These are phyloP conservation scores for Picochlorum sp. DNA, from an alignment of 139 green algal species.

Conservation along the genomic window DNA sequence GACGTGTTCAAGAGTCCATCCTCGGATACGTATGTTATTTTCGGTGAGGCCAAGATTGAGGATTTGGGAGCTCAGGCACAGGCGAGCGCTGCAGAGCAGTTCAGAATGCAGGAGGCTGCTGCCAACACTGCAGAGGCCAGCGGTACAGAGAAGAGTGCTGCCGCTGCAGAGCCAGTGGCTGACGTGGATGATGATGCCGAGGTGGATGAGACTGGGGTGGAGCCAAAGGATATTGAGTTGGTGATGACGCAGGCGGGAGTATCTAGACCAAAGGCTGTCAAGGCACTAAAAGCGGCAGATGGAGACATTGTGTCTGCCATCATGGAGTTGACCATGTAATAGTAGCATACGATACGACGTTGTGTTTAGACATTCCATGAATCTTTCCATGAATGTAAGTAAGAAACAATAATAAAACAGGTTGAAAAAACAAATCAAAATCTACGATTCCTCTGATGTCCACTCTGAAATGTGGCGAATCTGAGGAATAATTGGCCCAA, in stretches of 20 bases:
- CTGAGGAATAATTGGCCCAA: slow-evolving; percentile 15
- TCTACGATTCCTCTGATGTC: neutral
- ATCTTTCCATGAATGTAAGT: neutral
- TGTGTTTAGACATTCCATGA: neutral
- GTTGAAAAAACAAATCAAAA: neutral
- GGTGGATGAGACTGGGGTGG: slow-evolving; percentile 90
- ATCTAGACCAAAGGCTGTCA: slow-evolving; percentile 76
- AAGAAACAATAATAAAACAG: neutral
- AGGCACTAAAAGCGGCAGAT: slow-evolving; percentile 82
- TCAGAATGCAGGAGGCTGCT: slow-evolving; percentile 36
- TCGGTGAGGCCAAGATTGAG: slow-evolving; percentile 99
- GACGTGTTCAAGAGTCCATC: slow-evolving; percentile 96
- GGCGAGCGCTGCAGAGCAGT: slow-evolving; percentile 75
- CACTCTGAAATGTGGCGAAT: slow-evolving; percentile 2
- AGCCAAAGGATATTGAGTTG: slow-evolving; percentile 98
- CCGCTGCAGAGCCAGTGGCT: slow-evolving; percentile 47
- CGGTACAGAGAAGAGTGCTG: slow-evolving; percentile 2
- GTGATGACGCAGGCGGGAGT: slow-evolving; percentile 96
- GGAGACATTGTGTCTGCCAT: slow-evolving; percentile 97
- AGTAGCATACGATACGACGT: neutral
- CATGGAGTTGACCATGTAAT: slow-evolving; percentile 77
- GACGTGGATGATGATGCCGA: slow-evolving; percentile 65
- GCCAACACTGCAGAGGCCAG: slow-evolving; percentile 5
- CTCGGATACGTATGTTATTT: slow-evolving; percentile 98
- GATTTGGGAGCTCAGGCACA: slow-evolving; percentile 84